Conservation (phyloP, 306 rosid species). For the Erythrophleum fordii region DNA sequence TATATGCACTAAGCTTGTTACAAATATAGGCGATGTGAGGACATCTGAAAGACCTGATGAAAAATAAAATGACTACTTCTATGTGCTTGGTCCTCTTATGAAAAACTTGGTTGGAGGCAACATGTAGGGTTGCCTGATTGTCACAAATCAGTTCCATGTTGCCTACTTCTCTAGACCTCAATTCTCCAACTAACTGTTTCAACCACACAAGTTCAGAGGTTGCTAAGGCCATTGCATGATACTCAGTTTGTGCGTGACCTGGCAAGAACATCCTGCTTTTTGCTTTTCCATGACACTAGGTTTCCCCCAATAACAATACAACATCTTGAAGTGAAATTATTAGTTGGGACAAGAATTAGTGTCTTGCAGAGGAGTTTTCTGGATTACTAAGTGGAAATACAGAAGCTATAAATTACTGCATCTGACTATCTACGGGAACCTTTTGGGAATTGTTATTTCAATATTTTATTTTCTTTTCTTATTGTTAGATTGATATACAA, state of each 20-base stretch:
- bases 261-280: neutral
- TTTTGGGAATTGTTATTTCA: constrained; percentile 35
- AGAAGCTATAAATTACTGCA: constrained; percentile 28
- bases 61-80: neutral
- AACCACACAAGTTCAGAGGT: neutral
- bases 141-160: neutral
- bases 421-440: constrained; percentile 1
- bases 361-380: constrained; percentile 31
- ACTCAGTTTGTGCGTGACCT: neutral
- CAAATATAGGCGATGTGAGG: neutral
- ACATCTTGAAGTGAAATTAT: neutral
- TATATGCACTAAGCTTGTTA: neutral
- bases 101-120: neutral
- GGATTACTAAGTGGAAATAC: constrained; percentile 40
- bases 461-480: neutral
- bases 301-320: neutral
- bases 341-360: constrained; percentile 32
- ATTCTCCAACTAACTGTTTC: neutral
- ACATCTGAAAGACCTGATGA: neutral
- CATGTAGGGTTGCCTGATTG: neutral
- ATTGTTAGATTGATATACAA: constrained; percentile 25
- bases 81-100: neutral
- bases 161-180: neutral
- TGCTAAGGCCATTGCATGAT: neutral
- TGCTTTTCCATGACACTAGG: neutral